Base-by-base conservation (phyloP, 1,139 yeast species). In the Saccharomyces hybrid region DNA sequence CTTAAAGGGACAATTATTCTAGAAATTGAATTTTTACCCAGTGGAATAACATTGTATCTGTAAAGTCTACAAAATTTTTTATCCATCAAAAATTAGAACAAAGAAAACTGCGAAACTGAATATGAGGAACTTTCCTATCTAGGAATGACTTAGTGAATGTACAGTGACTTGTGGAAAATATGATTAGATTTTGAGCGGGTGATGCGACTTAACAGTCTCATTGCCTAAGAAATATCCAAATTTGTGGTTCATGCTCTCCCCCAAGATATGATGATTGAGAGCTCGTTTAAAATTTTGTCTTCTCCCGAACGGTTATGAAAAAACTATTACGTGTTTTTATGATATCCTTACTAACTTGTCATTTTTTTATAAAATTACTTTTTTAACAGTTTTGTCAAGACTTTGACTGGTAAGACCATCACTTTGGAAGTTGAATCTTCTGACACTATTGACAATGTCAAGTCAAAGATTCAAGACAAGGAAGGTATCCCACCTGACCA, bases 401-500 rank as follows among this genome's bases (percentile, higher is more conserved):
- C 91, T 73, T 78, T 85, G 73, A 85, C 91, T 65, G 91, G 93
- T 74, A 85, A 85, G 83, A 85, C 95, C 75, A 86, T 86, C 78
- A 87, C 95, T 76, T 85, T 87, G 72, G 96, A 87, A 81, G 96
- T 87, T 71, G 96, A 87, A 80, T 86, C 95, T 68, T 85, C 93
- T 67, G 95, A 87, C 82, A 86, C 95, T 72, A 87, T 88, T 76
- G 95, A 88, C 83, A 88, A 88, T 71, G 95, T 87, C 79, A 87
- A 88, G 82, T 80, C 90, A 71, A 87, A 88, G 83, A 88, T 87
- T 73, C 95, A 87, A 78, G 95, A 88, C 81, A 87, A 87, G 82
- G 95, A 87, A 77, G 95, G 95, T 72, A 87, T 87, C 67, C 95
- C 95, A 73, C 95, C 95, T 71, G 95, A 87, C 78, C 95, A 87